phyloP scores from a whole-genome alignment of 139 green algal genomes.

The Coelastrella sp. region DNA sequence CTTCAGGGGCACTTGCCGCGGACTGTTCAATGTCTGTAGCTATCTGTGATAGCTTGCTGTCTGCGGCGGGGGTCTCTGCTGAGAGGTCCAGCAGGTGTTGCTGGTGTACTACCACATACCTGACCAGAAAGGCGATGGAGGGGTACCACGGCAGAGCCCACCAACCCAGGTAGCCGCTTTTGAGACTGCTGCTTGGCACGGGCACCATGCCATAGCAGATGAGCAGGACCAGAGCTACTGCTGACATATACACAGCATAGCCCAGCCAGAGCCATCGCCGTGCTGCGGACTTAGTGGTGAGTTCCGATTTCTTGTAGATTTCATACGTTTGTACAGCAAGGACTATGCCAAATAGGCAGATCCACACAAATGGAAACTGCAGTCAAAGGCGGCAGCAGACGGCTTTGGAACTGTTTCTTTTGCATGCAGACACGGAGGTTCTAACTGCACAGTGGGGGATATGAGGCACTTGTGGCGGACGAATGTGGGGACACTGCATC shows the following conservation, averaged over 20 bases:
- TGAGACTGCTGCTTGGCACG: not conserved
- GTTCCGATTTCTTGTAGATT: not conserved
- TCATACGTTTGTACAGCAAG: not conserved
- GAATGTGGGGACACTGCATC: too few species aligned
- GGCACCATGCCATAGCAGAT: conserved; percentile 16
- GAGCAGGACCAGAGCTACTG: not conserved
- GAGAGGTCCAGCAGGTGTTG: not conserved
- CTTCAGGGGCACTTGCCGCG: too few species aligned
- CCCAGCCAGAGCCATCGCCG: conserved; percentile 12
- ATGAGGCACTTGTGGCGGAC: too few species aligned
- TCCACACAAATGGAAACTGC: conserved; percentile 1
- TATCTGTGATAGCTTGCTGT: too few species aligned
- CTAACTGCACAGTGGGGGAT: too few species aligned
- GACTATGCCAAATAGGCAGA: conserved; percentile 3
- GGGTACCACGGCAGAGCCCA: conserved; percentile 20
- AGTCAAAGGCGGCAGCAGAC: not conserved
- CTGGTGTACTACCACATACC: not conserved
- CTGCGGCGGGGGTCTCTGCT: not conserved
- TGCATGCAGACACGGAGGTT: not conserved
- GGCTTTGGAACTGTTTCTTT: not conserved
- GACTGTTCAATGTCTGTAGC: too few species aligned
- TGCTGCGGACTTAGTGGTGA: not conserved
- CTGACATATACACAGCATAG: conserved; percentile 9
- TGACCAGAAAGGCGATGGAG: not conserved
- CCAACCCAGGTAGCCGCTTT: not conserved